Base-by-base conservation (phyloP, 2,329 filamentous ascomycete genomes). In the Botryotinia convoluta region DNA sequence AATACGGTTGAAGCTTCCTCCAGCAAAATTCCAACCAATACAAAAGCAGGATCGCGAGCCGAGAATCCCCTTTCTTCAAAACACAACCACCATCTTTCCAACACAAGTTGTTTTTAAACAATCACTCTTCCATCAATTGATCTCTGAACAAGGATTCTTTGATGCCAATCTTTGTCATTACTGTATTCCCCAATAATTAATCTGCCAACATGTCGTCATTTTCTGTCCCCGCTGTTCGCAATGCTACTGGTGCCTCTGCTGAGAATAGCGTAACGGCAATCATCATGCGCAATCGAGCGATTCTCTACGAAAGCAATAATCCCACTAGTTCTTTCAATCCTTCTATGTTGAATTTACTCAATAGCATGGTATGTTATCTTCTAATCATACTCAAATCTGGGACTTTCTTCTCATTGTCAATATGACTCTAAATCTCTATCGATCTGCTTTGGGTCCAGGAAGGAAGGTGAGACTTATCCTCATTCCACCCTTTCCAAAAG, bases 51-150 rank as follows among this genome's bases (percentile, higher is more conserved):
- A 42, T 10, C 18, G 1, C 37, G 48, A 57, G 10, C 65, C 65
- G 65, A 69, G n/a, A 57, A 69, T 44, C 65, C 54, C 65, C 65
- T 69, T 54, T 67, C 45, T 29, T 32, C n/a, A 42, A 22, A 62
- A 62, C 14, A 48, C 44, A 48, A 37, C 22, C 22, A 29, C 32
- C n/a, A 57, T 6, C 26, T 9, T n/a, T 32, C n/a, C 16, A 57
- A 10, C n/a, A 59, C 35, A 32, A 32, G 14, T n/a, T 29, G n/a
- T 18, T 7, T 18, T 37, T 29, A 4, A 20, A 37, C 5, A 54
- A 39, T 7, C 12, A 39, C 2, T 18, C 4, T 57, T 14, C 3
- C 26, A 42, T 39, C 26, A 42, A 42, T 12, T 29, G 4, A 42
- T 39, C 26, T 12, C 32, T 29, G 26, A 1, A 63, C 2, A 9